Evolutionary conservation across 2,329 filamentous ascomycete species (phyloP).

Genomic region (Pseudogymnoascus sp.): DNA sequence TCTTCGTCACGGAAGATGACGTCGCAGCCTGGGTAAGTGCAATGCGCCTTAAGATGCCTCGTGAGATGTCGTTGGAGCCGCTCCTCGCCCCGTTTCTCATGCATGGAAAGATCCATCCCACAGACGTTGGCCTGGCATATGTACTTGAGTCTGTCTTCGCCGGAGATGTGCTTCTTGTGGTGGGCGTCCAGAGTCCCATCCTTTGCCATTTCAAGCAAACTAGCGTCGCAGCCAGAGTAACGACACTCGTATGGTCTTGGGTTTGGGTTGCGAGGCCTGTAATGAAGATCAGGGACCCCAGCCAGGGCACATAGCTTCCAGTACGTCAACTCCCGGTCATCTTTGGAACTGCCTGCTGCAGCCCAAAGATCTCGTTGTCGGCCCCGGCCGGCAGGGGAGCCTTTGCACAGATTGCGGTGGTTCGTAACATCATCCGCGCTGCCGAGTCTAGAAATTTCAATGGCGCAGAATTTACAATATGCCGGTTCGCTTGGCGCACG

Average conservation of each 20-base stretch:
- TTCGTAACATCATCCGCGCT: slow-evolving; percentile 5
- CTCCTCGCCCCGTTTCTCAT: not conserved
- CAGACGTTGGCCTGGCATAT: not conserved
- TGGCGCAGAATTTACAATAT: not conserved
- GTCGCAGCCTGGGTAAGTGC: not conserved
- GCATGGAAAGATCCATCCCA: not conserved
- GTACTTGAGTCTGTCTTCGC: not conserved
- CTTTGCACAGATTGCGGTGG: slow-evolving; percentile 5
- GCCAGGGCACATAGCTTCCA: slow-evolving; percentile 5
- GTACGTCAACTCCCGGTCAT: not conserved
- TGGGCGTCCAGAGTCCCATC: not conserved
- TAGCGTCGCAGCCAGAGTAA: not conserved
- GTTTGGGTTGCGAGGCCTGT: not conserved
- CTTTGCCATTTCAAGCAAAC: not conserved
- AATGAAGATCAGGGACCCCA: not conserved
- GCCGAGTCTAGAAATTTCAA: not conserved
- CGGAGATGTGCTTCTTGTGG: not conserved
- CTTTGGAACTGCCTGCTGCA: not conserved
- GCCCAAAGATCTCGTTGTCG: not conserved
- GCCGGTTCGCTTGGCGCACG: not conserved
- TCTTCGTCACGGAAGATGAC: not conserved
- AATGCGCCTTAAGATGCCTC: not conserved
- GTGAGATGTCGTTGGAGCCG: not conserved
- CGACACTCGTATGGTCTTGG: not conserved
- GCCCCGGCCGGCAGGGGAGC: not conserved